phyloP scores from a whole-genome alignment of 352 stramenopile species.

The Peronospora belbahrii region DNA sequence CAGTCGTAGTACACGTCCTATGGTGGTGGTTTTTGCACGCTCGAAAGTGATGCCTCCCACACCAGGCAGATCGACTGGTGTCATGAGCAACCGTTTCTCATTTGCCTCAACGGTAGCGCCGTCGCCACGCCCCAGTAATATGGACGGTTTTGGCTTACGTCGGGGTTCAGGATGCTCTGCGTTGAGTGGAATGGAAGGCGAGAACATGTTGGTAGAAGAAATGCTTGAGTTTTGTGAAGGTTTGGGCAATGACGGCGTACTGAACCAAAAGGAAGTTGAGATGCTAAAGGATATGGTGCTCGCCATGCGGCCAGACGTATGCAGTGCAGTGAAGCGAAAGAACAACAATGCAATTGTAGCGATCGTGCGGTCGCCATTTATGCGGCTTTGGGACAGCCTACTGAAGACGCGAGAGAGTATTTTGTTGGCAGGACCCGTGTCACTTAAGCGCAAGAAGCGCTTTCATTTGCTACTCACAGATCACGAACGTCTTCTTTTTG shows the following conservation, averaged over 20 bases:
- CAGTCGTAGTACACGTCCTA: constrained; percentile 49
- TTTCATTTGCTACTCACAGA: constrained; percentile 80
- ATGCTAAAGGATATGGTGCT: constrained; percentile 77
- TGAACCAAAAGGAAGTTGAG: constrained; percentile 59
- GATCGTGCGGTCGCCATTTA: constrained; percentile 72
- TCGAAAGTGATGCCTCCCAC: constrained; percentile 56
- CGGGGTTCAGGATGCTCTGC: constrained; percentile 38
- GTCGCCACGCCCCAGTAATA: constrained; percentile 37
- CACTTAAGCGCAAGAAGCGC: constrained; percentile 77
- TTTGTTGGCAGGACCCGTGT: constrained; percentile 67
- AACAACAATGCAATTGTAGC: constrained; percentile 80
- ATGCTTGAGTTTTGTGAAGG: constrained; percentile 84
- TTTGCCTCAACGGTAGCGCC: constrained; percentile 65
- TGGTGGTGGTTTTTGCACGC: constrained; percentile 76
- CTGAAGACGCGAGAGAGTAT: constrained; percentile 81
- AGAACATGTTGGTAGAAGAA: constrained; percentile 65
- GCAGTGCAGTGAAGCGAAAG: constrained; percentile 64
- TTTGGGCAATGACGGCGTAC: constrained; percentile 37
- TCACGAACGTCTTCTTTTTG: constrained; percentile 78
- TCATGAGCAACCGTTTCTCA: constrained; percentile 58
- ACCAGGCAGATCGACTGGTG: constrained; percentile 40
- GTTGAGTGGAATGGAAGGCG: constrained; percentile 44
- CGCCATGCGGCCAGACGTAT: constrained; percentile 63
- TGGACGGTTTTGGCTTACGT: constrained; percentile 28
- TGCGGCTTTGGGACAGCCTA: constrained; percentile 77